phyloP scores from a whole-genome alignment of 2,329 filamentous ascomycete species.

The Xylariaceae sp. region DNA sequence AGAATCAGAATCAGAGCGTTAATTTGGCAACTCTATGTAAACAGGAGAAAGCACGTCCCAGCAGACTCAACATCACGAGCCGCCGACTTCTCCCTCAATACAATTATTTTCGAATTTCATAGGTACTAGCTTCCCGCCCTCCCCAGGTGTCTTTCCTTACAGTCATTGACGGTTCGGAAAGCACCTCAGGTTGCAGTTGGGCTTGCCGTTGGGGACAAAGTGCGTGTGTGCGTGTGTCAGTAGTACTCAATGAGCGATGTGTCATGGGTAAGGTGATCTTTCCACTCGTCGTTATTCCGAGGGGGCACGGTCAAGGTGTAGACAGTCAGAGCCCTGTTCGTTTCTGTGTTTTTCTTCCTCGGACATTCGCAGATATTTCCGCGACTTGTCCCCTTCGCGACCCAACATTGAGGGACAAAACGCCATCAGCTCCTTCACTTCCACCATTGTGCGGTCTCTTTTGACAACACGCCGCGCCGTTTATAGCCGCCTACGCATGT shows the following conservation, averaged over 20 bases:
- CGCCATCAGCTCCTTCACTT: conserved; percentile 2
- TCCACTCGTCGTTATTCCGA: background rate
- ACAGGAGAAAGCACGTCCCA: conserved; percentile 18
- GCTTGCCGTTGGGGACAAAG: conserved; percentile 18
- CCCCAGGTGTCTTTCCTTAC: conserved; percentile 1
- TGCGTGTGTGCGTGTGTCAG: conserved; percentile 15
- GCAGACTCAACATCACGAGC: conserved; percentile 6
- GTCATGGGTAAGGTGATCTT: conserved; percentile 30
- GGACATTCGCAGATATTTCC: background rate
- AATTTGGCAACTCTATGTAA: conserved; percentile 20
- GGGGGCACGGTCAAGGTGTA: background rate
- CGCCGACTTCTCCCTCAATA: conserved; percentile 5
- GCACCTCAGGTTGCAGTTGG: conserved; percentile 18
- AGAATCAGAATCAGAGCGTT: conserved; percentile 15
- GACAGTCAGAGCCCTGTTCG: background rate
- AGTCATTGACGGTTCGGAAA: conserved; percentile 8
- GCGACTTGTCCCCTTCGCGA: conserved; percentile 6
- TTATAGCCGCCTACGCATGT: conserved; percentile 21
- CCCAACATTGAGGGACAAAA: background rate
- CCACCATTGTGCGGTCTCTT: background rate
- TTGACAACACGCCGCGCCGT: conserved; percentile 18
- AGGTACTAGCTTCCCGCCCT: background rate
- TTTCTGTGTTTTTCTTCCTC: background rate
- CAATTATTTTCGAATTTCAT: background rate
- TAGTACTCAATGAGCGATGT: conserved; percentile 24